These are phyloP conservation scores for Flaveria ramosissima DNA, from an alignment of 129 eudicot genomes.

Conservation along the genomic window DNA sequence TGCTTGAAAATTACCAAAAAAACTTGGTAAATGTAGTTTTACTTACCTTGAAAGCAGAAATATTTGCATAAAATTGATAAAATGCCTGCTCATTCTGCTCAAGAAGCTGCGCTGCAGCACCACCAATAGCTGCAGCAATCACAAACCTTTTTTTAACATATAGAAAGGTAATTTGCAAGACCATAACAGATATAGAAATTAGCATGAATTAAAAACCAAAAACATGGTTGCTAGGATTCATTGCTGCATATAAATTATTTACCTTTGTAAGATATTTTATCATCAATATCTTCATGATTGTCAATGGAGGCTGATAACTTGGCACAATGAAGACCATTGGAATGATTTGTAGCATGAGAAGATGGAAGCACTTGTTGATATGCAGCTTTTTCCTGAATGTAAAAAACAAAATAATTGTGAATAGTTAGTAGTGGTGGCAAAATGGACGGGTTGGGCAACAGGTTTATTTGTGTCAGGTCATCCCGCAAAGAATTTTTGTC, in stretches of 20 bases:
- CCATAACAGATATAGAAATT: background rate
- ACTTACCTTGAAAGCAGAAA: background rate
- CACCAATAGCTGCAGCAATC: constrained; percentile 16
- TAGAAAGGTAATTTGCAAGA: background rate
- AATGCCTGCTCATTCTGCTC: background rate
- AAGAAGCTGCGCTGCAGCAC: background rate
- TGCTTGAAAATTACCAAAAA: background rate
- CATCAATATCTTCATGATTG: background rate
- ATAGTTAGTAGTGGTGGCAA: background rate
- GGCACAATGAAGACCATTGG: constrained; percentile 2
- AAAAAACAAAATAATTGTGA: background rate
- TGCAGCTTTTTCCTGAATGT: background rate
- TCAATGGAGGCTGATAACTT: background rate
- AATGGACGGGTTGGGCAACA: background rate
- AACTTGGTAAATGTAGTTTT: background rate
- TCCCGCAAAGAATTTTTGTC: background rate
- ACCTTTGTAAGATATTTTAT: constrained; percentile 11
- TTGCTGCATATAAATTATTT: no score
- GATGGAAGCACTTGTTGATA: constrained; percentile 1
- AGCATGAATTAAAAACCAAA: background rate
- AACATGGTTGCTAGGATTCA: background rate
- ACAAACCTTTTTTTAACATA: constrained; percentile 1
- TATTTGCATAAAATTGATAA: background rate
- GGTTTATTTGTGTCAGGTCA: background rate
- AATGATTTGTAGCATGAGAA: background rate